Evolutionary conservation across 805 yeast genomes (phyloP), one percentile per base, ranked within the genome.

Genomic region (Ogataea methylovora): DNA sequence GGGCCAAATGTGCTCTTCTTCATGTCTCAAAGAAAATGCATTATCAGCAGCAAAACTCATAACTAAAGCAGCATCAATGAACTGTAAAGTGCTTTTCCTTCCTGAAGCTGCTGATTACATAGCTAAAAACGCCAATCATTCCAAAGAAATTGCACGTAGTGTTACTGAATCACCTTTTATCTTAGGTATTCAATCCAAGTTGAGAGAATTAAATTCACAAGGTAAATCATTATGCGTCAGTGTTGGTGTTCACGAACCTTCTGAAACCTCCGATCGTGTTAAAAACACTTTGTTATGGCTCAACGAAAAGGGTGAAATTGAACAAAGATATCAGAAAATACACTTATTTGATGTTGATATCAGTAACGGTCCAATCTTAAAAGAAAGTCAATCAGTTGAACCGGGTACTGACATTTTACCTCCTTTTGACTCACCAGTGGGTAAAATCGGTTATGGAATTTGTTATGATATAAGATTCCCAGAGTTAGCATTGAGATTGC

Each of bases 31-130:
- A 2, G 66, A 64, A 16, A 90, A 90, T 45, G 78, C 84, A 5
- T 46, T 60, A 8, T 58, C 67, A 1, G 94, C 79, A 0, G 67
- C 71, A 10, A 63, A 63, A 21, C 62, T 88, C 24, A 76, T 90
- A 13, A 52, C 60, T n/a, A 57, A 65, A 34, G 95, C 97, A 0
- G 69, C 81, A 0, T 59, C 58, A 2, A 52, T 66, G 12, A 71
- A 79, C 4, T 87, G 82, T 11, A 65, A 70, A 41, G 75, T 85
- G 3, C 63, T 92, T 5, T 86, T 92, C 50, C 69, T 90, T 29
- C 97, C 97, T 2, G 98, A 90, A 54, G 97, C 97, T 0, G 71
- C 92, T 4, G 97, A 90, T 54, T 90, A 86, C 54, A 68, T 90
- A 26, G 79, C 95, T 5, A 65, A 74, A 34, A 74, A 75, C 49